Conservation (phyloP, 345 rosid species). For the Bruguiera gymnorhiza region DNA sequence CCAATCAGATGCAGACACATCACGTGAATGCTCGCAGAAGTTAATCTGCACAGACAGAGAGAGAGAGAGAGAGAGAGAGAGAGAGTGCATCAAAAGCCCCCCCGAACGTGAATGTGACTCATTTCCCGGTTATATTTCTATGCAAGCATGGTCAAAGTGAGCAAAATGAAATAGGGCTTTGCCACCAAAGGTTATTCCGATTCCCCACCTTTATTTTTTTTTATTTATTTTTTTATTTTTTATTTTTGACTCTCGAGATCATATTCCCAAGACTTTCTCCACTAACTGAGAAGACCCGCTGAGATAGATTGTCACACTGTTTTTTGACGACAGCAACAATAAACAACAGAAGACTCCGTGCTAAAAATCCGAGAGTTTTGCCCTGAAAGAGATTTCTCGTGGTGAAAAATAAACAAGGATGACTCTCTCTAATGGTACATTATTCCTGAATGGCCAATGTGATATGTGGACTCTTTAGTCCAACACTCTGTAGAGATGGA, state of each 20-base stretch:
- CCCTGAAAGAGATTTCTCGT: too few species aligned
- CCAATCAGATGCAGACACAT: slow-evolving; percentile 32
- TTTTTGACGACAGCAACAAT: too few species aligned
- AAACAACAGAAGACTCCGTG: too few species aligned
- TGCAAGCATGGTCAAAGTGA: background rate
- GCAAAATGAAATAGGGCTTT: background rate
- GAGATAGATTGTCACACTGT: too few species aligned
- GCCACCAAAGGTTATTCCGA: background rate
- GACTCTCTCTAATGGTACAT: too few species aligned
- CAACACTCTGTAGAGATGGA: background rate
- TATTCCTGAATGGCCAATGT: too few species aligned
- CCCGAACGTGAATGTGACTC: slow-evolving; percentile 11
- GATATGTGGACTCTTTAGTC: background rate
- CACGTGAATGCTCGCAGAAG: slow-evolving; percentile 51
- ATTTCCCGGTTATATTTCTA: background rate
- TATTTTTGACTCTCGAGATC: too few species aligned
- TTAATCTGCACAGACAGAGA: slow-evolving; percentile 17
- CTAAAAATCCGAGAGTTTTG: too few species aligned
- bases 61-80: slow-evolving; percentile 3
- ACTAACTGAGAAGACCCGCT: too few species aligned
- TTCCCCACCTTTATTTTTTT: background rate
- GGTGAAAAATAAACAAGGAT: too few species aligned
- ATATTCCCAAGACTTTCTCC: too few species aligned
- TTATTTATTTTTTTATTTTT: too few species aligned
- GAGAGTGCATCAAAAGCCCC: slow-evolving; percentile 17